Base-by-base conservation (phyloP, 257 asterid species). In the Solanum sejunctum region DNA sequence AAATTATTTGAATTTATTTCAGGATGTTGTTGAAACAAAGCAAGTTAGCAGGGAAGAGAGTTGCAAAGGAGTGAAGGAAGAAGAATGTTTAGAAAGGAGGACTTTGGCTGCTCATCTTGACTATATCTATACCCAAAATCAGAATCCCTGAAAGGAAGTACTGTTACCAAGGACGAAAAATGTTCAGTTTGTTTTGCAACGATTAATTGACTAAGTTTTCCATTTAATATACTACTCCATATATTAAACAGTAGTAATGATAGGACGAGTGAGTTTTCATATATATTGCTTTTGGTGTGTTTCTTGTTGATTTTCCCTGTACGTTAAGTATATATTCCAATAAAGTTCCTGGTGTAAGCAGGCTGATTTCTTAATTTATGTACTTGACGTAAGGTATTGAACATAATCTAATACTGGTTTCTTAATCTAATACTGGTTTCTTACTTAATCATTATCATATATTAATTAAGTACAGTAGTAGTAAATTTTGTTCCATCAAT, bases 31-130 rank as follows among this genome's bases (percentile, higher is more conserved):
- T 7, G 83, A 60, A 36, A 39, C 83, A 55, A 67, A 70, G 45
- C 17, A 77, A 7, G 82, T 26, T 63, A 70, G 58, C 12, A 67
- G 58, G 86, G 93, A 91, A 86, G 89, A 89, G 52, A 88, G 26
- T 80, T 92, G 94, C 90, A 75, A 64, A 20, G 96, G 93, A 73
- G 54, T 90, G 13, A 87, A 88, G 51, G 92, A 32, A 28, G 83
- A 78, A 78, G 96, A 93, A 87, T 93, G 96, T 84, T 89, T 93
- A 86, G 91, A 83, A 93, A 91, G 95, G 79, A 91, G 95, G 66
- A 91, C 96, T 21, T 88, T 91, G 18, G 89, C 72, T 83, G 96
- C 96, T 47, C 96, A 92, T 87, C 61, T 85, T 64, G 97, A 93
- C 84, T 93, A 93, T 85, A 93, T 93, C 86, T 93, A 93, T 32